Evolutionary conservation across 2,329 filamentous ascomycete genomes (phyloP), one percentile per base, ranked within the genome.

Genomic region (Monilinia vaccinii-corymbosi): DNA sequence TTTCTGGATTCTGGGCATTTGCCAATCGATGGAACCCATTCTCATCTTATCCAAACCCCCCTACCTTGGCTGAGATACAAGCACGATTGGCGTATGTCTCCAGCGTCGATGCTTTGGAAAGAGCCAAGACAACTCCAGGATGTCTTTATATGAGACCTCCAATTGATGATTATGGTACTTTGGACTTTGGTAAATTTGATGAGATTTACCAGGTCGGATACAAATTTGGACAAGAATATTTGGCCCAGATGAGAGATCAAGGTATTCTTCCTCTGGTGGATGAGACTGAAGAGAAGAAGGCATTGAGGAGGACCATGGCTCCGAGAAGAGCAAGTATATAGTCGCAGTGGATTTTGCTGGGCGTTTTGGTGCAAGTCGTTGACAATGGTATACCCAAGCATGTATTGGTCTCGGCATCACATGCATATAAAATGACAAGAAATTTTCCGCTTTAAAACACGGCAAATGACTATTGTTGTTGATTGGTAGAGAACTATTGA

Each of bases 21-120:
- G 76, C 93, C 70, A 99, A 99, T 72, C 84, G 95, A 49, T 99
- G 94, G 94, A 99, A 99, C 68, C 93, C 94, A 0, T 92, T 99
- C 73, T 95, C 90, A 0, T 80, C 82, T 1, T 85, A 86, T 62
- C 89, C 94, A 0, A 99, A 99, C 68, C 94, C 94, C 9, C 94
- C 94, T 0, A 97, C 94, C 0, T 78, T 99, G 13, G 91, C 91
- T 0, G 94, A 99, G 74, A 99, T 99, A 63, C 95, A 99, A 76
- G 93, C 90, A 7, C 83, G 94, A 1, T 80, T 99, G 8, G 94
- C 94, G 0, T 99, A 99, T 70, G 94, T 99, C 50, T 94, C 88
- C 6, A 95, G 89, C 58, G 91, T 97, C 14, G 94, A 97, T 72
- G 94, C 94, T 31, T 79, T 99, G 31, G 94, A 99, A 74, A 82